Evolutionary conservation across 768 basidiomycete species (phyloP).

Genomic region (Russula griseocarnosa): DNA sequence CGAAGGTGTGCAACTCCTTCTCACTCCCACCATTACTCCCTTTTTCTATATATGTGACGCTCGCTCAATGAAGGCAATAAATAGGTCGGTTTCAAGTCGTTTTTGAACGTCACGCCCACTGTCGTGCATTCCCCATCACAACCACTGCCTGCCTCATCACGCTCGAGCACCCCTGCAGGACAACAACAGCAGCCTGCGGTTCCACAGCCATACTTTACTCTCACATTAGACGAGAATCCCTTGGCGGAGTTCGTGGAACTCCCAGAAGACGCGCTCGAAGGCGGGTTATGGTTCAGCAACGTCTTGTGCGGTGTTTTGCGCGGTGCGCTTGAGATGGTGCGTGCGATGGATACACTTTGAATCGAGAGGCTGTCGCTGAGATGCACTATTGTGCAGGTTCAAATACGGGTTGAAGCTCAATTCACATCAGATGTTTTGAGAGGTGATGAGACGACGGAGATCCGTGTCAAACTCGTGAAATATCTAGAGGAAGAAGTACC

Average conservation of each 20-base stretch:
- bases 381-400: constrained; percentile 55
- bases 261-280: constrained; percentile 87
- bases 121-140: constrained; percentile 60
- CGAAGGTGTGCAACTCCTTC: constrained; percentile 69
- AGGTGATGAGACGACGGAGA: constrained; percentile 92
- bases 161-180: constrained; percentile 34
- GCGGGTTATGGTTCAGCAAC: constrained; percentile 96
- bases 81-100: constrained; percentile 99
- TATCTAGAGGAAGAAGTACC: constrained; percentile 96
- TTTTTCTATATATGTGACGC: not conserved
- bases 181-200: constrained; percentile 33
- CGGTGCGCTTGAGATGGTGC: constrained; percentile 94
- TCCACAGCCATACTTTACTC: constrained; percentile 63
- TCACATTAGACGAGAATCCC: constrained; percentile 94
- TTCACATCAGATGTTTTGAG: constrained; percentile 88
- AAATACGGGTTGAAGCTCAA: constrained; percentile 88
- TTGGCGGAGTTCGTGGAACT: constrained; percentile 95
- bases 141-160: constrained; percentile 44
- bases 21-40: not conserved
- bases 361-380: constrained; percentile 15
- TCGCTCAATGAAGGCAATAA: constrained; percentile 1
- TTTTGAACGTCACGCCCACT: constrained; percentile 85
- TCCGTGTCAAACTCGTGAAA: constrained; percentile 84
- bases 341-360: constrained; percentile 27
- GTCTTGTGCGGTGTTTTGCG: constrained; percentile 90